A percentile compares a stretch with the other conserved stretches of the same genome.
phyloP scores from a whole-genome alignment of 2,329 filamentous ascomycete species.

The Talaromyces piceae region DNA sequence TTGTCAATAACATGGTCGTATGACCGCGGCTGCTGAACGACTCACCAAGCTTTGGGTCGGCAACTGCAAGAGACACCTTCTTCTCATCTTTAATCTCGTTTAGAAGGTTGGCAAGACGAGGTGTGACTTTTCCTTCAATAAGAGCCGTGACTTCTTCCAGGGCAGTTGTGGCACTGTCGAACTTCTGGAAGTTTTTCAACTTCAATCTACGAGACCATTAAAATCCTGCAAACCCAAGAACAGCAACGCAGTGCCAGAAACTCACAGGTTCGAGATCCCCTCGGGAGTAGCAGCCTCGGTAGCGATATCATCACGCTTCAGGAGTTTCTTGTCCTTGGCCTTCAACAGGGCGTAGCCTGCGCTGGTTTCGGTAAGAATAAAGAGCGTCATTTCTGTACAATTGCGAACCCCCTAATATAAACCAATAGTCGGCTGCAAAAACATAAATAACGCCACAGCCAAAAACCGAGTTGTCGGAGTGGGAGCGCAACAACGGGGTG shows the following conservation, averaged over 20 bases:
- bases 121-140: constrained; percentile 90
- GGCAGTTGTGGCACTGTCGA: constrained; percentile 84
- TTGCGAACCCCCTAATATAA: constrained; percentile 23
- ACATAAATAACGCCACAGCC: constrained; percentile 13
- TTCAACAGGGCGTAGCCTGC: constrained; percentile 98
- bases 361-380: constrained; percentile 89
- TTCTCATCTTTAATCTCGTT: constrained; percentile 93
- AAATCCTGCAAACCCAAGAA: constrained; percentile 8
- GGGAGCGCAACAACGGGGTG: constrained; percentile 17
- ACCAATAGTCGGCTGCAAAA: constrained; percentile 14
- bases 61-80: constrained; percentile 89
- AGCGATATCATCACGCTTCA: constrained; percentile 76
- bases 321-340: constrained; percentile 95
- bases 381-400: constrained; percentile 67
- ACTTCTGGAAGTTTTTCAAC: constrained; percentile 95
- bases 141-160: constrained; percentile 84
- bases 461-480: constrained; percentile 14
- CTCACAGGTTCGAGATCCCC: constrained; percentile 78
- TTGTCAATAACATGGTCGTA: constrained; percentile 5
- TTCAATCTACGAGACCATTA: constrained; percentile 57
- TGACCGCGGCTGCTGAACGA: constrained; percentile 4
- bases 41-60: constrained; percentile 76
- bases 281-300: constrained; percentile 71
- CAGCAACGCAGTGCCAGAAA: constrained; percentile 15
- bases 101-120: constrained; percentile 73